These are phyloP conservation scores for Nematodospora anomalae DNA, from an alignment of 1,139 yeast genomes.

Conservation along the genomic window DNA sequence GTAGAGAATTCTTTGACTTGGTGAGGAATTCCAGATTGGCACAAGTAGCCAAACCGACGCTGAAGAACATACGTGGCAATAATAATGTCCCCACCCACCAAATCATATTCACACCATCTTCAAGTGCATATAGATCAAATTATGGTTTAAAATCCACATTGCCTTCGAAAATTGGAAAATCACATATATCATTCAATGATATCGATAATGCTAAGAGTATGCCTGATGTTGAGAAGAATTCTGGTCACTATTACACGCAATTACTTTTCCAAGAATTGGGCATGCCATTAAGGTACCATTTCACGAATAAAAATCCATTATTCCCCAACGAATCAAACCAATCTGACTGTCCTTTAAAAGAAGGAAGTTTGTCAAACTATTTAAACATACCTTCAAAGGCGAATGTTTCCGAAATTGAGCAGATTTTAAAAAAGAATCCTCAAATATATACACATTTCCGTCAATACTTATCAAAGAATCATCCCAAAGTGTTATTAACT, in stretches of 20 bases:
- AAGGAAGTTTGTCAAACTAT: conserved; percentile 30
- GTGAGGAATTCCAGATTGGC: conserved; percentile 46
- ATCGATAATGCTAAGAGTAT: conserved; percentile 44
- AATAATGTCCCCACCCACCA: conserved; percentile 44
- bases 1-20: conserved; percentile 29
- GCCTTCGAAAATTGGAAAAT: conserved; percentile 44
- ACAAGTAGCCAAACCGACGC: conserved; percentile 48
- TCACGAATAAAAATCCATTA: conserved; percentile 33
- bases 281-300: conserved; percentile 34
- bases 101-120: conserved; percentile 43
- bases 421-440: conserved; percentile 34
- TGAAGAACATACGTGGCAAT: conserved; percentile 32
- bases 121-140: conserved; percentile 44
- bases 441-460: conserved; percentile 33
- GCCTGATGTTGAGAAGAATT: conserved; percentile 50
- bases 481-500: conserved; percentile 34
- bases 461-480: conserved; percentile 33
- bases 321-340: conserved; percentile 28
- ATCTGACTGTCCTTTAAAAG: conserved; percentile 19
- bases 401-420: conserved; percentile 27
- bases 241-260: conserved; percentile 41
- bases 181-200: conserved; percentile 46
- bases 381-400: conserved; percentile 34
- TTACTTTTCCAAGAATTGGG: conserved; percentile 47
- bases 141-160: conserved; percentile 47